Conservation (phyloP, 1,284 basidiomycete genomes). For the Austropuccinia psidii region DNA sequence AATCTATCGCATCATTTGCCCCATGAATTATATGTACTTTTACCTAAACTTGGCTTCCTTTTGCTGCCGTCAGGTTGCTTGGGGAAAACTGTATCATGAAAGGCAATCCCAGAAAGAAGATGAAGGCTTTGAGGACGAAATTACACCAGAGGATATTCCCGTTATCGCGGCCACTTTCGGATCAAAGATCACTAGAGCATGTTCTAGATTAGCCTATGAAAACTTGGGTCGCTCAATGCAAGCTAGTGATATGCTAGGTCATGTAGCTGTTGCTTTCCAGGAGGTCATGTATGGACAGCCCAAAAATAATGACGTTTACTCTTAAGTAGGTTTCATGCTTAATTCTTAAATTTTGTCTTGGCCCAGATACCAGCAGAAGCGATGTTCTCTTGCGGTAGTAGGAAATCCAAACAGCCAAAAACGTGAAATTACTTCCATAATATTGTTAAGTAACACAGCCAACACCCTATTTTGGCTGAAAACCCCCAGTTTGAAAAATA, state of each 20-base stretch:
- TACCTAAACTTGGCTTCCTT: not conserved
- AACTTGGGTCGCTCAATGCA: conserved; percentile 72
- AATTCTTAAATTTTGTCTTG: too few species aligned
- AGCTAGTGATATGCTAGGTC: conserved; percentile 68
- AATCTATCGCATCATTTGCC: too few species aligned
- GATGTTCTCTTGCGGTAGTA: too few species aligned
- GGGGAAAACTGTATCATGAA: conserved; percentile 15
- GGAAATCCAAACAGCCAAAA: too few species aligned
- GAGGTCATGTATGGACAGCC: conserved; percentile 37
- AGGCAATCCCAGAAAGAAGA: not conserved
- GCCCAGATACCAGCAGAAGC: too few species aligned
- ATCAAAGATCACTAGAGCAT: conserved; percentile 74
- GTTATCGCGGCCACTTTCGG: conserved; percentile 80
- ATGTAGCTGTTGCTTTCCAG: conserved; percentile 48
- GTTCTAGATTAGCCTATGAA: conserved; percentile 66
- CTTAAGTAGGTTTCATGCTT: too few species aligned
- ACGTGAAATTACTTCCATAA: too few species aligned
- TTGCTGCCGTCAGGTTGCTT: conserved; percentile 1
- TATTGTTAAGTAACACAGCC: too few species aligned
- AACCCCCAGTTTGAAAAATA: too few species aligned
- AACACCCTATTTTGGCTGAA: too few species aligned
- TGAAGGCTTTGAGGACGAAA: conserved; percentile 38
- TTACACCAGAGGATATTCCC: conserved; percentile 56
- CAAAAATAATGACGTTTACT: too few species aligned
- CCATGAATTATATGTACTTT: too few species aligned